Conservation (phyloP, 2,329 filamentous ascomycete species). For the Aspergillus sp. region DNA sequence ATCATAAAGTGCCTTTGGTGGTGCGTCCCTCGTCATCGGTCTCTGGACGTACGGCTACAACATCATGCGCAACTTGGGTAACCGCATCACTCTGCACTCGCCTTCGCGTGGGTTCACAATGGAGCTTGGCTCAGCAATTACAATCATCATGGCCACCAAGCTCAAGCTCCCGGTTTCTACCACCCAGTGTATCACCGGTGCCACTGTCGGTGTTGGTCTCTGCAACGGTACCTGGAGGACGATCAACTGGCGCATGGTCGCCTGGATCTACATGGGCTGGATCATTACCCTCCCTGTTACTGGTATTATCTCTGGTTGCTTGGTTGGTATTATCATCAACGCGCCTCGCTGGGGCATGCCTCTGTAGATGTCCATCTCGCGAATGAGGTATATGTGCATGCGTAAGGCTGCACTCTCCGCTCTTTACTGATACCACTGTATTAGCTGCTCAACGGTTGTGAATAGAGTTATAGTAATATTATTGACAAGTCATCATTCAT, state of each 20-base stretch:
- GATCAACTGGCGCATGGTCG: constrained; percentile 23
- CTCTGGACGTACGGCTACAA: constrained; percentile 23
- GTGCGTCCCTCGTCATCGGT: constrained; percentile 15
- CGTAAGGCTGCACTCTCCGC: too few species aligned
- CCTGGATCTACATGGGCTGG: constrained; percentile 23
- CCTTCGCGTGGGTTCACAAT: constrained; percentile 22
- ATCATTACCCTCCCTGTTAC: constrained; percentile 17
- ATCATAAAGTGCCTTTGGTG: constrained; percentile 15
- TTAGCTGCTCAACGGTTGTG: background rate
- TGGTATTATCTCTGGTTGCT: constrained; percentile 18
- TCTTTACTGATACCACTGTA: background rate
- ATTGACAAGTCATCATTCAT: too few species aligned
- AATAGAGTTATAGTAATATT: background rate
- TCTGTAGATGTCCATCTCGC: too few species aligned
- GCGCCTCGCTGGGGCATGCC: constrained; percentile 18
- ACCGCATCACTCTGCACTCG: constrained; percentile 19
- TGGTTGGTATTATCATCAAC: constrained; percentile 20
- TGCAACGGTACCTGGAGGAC: constrained; percentile 21
- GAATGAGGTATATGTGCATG: too few species aligned
- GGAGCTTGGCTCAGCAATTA: constrained; percentile 19
- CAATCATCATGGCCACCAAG: constrained; percentile 18
- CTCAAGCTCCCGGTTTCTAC: constrained; percentile 21
- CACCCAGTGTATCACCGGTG: constrained; percentile 20
- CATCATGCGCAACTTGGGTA: constrained; percentile 22
- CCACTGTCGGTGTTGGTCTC: constrained; percentile 20